Base-by-base conservation (phyloP, 2,329 filamentous ascomycete genomes). In the Neonectria magnoliae region DNA sequence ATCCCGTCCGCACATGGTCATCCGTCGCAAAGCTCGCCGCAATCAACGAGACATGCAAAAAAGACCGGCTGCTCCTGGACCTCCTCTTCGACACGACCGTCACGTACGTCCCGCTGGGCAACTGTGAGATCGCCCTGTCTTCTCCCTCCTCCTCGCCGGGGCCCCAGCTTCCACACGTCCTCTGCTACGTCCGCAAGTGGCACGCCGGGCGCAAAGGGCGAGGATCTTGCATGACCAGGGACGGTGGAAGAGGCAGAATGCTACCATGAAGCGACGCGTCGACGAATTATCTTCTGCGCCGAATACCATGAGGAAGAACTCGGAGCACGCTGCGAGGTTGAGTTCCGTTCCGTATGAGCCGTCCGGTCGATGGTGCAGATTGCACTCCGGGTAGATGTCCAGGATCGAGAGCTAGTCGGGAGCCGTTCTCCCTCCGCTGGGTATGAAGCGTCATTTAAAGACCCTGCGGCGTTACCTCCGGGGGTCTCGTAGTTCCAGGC, bases 221-320 rank as follows among this genome's bases (percentile, higher is more conserved):
- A 50, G 60, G 6, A 63, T 58, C 16, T 50, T 63, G 50, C 60
- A 63, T 3, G 60, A 41, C 60, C 60, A 63, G 4, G 48, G 55
- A 1, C 55, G 48, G 14, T 63, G 55, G 29, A 63, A 63, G 18
- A 63, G 27, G 7, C 31, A 48, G 18, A 63, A 53, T 6, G 60
- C 60, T 14, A 50, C 55, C 10, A 53, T 42, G n/a, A 63, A 58
- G n/a, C 42, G 50, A 20, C 58, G 50, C 2, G 27, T 18, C 6
- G 36, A 31, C 2, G 29, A 36, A 14, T 51, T 27, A 27, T 54
- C 50, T 36, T 58, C 48, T 2, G 57, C 60, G 13, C 54, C 60
- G 7, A 63, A 63, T 4, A 63, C 48, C 55, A 63, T 58, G 22
- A 57, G 52, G 41, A 57, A 61, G 31, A 62, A 53, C 5, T 58